Evolutionary conservation across 2,329 filamentous ascomycete genomes (phyloP).

Genomic region (Apiospora malaysiana): DNA sequence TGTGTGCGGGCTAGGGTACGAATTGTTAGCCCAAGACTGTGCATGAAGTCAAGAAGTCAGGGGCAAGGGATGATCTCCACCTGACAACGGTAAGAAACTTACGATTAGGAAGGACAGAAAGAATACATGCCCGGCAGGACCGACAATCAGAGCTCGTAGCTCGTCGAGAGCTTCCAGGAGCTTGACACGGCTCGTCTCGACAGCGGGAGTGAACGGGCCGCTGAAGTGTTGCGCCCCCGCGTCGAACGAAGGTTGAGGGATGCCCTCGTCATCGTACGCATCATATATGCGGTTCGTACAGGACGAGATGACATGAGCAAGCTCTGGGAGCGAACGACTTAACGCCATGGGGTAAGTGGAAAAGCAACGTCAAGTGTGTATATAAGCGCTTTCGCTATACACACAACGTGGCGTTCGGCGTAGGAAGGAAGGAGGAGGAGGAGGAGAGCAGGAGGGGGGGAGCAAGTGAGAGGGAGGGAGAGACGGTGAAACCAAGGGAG

Average conservation of each 20-base stretch:
- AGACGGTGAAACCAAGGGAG: background rate
- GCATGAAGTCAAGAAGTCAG: background rate
- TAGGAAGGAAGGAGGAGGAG: too few species aligned
- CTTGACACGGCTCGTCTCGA: constrained; percentile 25
- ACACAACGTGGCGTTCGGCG: background rate
- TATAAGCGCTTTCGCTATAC: background rate
- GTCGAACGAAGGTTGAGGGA: constrained; percentile 24
- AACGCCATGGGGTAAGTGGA: constrained; percentile 18
- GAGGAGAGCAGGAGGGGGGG: background rate
- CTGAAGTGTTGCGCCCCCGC: constrained; percentile 15
- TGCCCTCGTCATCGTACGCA: constrained; percentile 17
- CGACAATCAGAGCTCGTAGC: constrained; percentile 24
- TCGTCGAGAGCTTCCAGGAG: constrained; percentile 26
- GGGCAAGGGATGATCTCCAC: background rate
- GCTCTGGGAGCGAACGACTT: constrained; percentile 23
- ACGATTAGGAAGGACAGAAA: constrained; percentile 28
- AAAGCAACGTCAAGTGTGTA: background rate
- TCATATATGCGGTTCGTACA: constrained; percentile 24
- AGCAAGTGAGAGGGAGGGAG: background rate
- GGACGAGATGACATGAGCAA: constrained; percentile 24
- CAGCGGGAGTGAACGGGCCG: constrained; percentile 18
- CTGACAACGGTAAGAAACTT: background rate
- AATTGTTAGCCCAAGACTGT: background rate
- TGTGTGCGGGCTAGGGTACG: constrained; percentile 24
- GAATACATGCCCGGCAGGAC: constrained; percentile 26